Base-by-base conservation (phyloP, 2,329 filamentous ascomycete species). In the Cryphonectria parasitica region DNA sequence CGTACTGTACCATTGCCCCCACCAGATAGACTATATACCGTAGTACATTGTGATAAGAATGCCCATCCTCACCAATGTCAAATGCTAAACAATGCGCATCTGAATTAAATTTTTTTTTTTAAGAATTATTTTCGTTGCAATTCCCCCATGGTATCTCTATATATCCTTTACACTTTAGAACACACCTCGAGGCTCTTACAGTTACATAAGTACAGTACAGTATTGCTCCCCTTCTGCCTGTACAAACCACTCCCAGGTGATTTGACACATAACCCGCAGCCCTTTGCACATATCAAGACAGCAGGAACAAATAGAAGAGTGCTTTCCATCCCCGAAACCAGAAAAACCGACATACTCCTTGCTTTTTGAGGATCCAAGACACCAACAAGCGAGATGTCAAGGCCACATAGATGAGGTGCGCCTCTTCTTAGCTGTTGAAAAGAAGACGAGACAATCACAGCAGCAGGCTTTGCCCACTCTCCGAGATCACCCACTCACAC, bases 121-220 rank as follows among this genome's bases (percentile, higher is more conserved):
- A 43, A 45, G 17, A 45, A 19, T 6, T 0, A 45, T 6, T 1
- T 19, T 6, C 34, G 34, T 45, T 6, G 43, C 17, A 45, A 45
- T 4, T 60, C 41, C 58, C 67, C 70, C 64, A 56, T 71, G 70
- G 70, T 71, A 69, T 71, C 70, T 71, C 52, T 52, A 15, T 63
- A 7, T 52, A 31, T 61, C 58, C 58, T 81, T 89, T 64, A 88
- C 80, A 70, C 84, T 86, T 79, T 91, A 92, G 91, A 62, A 97
- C 36, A 92, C 82, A 80, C 97, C 97, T 74, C 92, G 88, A 78
- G 93, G 97, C 0, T 95, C 95, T 64, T 97, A 80, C 61, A 87
- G 85, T 15, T 83, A 86, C 45, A 49, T 8, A 22, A 45, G 7
- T n/a, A 49, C 45, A 45, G 7, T n/a, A 49, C 45, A 49, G 45